Evolutionary conservation across 257 asterid genomes (phyloP), one percentile per base, ranked within the genome.

Genomic region (Nicotiana obtusifolia): DNA sequence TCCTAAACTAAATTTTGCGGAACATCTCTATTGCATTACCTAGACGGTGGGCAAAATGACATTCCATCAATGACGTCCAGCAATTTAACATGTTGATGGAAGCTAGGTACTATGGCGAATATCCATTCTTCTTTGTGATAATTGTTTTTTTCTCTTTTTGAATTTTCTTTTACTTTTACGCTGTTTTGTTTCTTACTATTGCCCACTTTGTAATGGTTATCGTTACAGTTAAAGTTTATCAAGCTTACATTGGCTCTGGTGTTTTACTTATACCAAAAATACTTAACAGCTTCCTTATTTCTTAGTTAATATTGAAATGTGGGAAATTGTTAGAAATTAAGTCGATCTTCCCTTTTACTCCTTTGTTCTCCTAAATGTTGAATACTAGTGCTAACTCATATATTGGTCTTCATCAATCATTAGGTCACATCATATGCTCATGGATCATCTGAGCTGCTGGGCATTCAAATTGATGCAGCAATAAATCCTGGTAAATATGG

Each of bases 341-440:
- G 79, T 15, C 62, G 26, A 49, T 73, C 62, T 73, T 73, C 62
- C 44, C 41, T 73, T 49, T 73, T 8, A 73, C 79, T 66, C 52
- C 26, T 66, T 17, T 49, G 62, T 73, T 49, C 24, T 47, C 0
- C 24, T 49, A 73, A 49, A 26, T 65, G 78, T 14, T 3, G 7
- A 65, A 52, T 49, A 31, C 66, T 59, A 20, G 84, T 81, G 78
- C 65, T 68, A 73, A 56, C 49, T 80, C 33, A 57, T 83, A 82
- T 28, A 28, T 81, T 85, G 76, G 79, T 84, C 54, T 82, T 20
- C 80, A 30, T 71, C 81, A 83, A 30, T 71, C 81, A 83, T 84
- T 91, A 95, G 99, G 99, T 95, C 64, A 95, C 99, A 71, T 91
- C 99, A 80, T 95, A 95, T 91, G 97, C 98, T 84, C 99, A 95